Percentiles rank a stretch among this genome's conserved stretches.
These are phyloP conservation scores for Sclerospora graminicola DNA, from an alignment of 352 stramenopile genomes.

Conservation along the genomic window DNA sequence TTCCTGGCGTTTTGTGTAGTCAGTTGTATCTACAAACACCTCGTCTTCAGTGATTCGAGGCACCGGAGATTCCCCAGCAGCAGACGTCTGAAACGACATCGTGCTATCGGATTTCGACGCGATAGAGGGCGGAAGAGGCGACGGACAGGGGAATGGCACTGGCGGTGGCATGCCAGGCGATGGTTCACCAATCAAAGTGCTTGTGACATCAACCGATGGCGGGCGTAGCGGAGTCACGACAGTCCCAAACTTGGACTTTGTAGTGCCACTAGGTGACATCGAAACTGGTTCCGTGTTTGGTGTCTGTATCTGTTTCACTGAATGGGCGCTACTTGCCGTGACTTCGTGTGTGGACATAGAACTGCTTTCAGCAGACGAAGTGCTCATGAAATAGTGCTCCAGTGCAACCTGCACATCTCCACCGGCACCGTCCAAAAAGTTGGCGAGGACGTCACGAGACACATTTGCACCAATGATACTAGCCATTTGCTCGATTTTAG, in stretches of 20 bases:
- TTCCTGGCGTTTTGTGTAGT: constrained; percentile 22
- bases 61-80: constrained; percentile 6
- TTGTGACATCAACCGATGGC: constrained; percentile 23
- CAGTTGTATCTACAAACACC: constrained; percentile 23
- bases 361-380: constrained; percentile 31
- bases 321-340: constrained; percentile 1
- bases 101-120: constrained; percentile 5
- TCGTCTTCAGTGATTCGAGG: constrained; percentile 25
- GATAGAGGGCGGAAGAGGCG: constrained; percentile 8
- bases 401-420: constrained; percentile 78
- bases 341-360: neutral
- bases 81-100: constrained; percentile 1
- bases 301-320: constrained; percentile 6
- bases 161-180: constrained; percentile 29
- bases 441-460: constrained; percentile 54
- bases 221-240: constrained; percentile 5
- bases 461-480: constrained; percentile 68
- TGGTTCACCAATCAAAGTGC: constrained; percentile 29
- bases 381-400: constrained; percentile 85
- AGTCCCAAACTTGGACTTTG: constrained; percentile 12
- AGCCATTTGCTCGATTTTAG: constrained; percentile 81
- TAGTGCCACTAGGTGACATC: constrained; percentile 5
- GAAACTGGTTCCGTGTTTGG: constrained; percentile 12
- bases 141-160: constrained; percentile 19
- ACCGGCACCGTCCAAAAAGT: constrained; percentile 71